Conservation (phyloP, 2,329 filamentous ascomycete genomes). For the Elsinoe necatrix region DNA sequence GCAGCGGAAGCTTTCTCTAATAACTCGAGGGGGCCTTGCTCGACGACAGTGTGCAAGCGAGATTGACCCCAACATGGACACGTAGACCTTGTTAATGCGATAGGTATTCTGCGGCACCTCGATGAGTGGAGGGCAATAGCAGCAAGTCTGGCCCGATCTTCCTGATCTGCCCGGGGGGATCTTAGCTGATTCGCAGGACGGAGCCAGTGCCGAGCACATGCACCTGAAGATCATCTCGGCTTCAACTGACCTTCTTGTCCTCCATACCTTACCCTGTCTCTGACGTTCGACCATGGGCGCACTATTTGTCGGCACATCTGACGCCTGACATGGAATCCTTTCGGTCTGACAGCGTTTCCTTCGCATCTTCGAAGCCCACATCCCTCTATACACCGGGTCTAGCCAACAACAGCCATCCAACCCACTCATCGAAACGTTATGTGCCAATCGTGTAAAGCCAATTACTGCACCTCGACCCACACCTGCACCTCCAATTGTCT, state of each 20-base stretch:
- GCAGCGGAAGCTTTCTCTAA: neutral
- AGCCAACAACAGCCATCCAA: constrained; percentile 3
- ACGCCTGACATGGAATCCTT: neutral
- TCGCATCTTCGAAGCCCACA: neutral
- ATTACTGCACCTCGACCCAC: constrained; percentile 13
- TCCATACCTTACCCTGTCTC: neutral
- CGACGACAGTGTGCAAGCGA: constrained; percentile 1
- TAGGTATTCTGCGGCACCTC: neutral
- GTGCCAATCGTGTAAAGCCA: constrained; percentile 10
- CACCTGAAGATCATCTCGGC: constrained; percentile 11
- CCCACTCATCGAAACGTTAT: constrained; percentile 5
- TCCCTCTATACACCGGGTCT: too few species aligned
- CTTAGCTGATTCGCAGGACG: constrained; percentile 2
- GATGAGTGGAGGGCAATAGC: neutral
- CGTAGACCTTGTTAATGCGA: neutral
- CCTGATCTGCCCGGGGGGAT: constrained; percentile 11
- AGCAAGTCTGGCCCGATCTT: neutral
- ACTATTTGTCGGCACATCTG: neutral
- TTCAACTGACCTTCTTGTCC: neutral
- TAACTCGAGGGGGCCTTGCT: neutral
- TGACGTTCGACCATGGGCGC: neutral
- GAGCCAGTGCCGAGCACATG: constrained; percentile 7
- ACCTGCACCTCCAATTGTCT: neutral
- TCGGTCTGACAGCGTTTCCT: neutral
- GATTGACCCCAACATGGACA: constrained; percentile 4